Evolutionary conservation across 2,329 filamentous ascomycete species (phyloP), one percentile per base, ranked within the genome.

Genomic region (Polychaeton citri): DNA sequence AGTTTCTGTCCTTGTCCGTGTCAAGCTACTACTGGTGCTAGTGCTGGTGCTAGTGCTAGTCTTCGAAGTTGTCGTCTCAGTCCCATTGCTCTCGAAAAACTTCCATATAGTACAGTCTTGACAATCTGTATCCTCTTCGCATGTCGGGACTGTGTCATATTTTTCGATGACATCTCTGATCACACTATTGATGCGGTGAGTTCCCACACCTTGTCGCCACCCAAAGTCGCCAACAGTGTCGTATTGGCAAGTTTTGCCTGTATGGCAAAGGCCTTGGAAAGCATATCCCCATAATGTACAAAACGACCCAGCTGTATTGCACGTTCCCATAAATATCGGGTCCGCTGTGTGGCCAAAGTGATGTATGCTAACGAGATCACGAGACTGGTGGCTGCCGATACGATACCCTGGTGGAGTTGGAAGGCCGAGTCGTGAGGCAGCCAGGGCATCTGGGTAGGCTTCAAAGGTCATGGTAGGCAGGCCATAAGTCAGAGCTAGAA

Each of bases 311-410:
- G 83, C 84, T 20, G 82, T 83, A 51, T 94, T 95, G 61, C 90
- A 96, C 1, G 79, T 83, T 20, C 90, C 90, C 64, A 95, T 87
- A 52, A 80, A 98, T 21, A 98, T 78, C 0, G 90, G 90, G 58
- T 98, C 90, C 1, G 90, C 90, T 0, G 86, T 96, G 52, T 96
- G 87, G 3, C 90, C 90, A 55, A 95, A 88, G 58, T 98, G 90
- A 53, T 77, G 92, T 0, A 81, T 70, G 9, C 84, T 87, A 0
- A 85, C 92, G 50, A 76, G 72, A 39, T 74, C 62, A 30, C 84
- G 69, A 24, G 72, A 69, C 51, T 92, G 84, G 19, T 84, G 79
- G 7, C 73, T 68, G 30, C 72, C 67, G 17, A 84, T 72, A 49
- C 87, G 72, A 32, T 79, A 69, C 17, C 82, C 83, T 1, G 88